These are phyloP conservation scores for Silene coronaria DNA, from an alignment of 179 eudicot species.

Conservation along the genomic window DNA sequence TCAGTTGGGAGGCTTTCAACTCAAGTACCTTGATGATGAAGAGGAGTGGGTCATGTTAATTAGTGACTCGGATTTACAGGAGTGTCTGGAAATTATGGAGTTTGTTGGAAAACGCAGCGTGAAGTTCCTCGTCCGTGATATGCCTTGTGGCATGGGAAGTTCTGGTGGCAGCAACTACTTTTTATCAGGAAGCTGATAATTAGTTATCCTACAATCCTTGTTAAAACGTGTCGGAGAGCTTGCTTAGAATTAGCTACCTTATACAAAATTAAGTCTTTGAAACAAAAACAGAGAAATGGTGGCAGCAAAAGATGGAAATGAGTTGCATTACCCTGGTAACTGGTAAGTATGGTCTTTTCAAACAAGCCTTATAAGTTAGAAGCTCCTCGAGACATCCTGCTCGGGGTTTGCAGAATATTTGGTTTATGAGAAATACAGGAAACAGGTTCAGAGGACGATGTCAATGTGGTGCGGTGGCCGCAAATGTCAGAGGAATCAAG, in stretches of 20 bases:
- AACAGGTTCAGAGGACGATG: background rate
- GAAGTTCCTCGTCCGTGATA: slow-evolving; percentile 68
- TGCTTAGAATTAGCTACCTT: too few species aligned
- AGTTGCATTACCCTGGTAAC: background rate
- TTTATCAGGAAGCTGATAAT: slow-evolving; percentile 30
- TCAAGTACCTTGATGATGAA: slow-evolving; percentile 85
- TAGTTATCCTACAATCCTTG: background rate
- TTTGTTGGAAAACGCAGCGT: slow-evolving; percentile 48
- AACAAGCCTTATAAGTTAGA: too few species aligned
- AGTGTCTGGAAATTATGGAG: slow-evolving; percentile 76
- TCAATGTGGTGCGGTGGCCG: slow-evolving; percentile 7
- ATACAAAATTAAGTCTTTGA: too few species aligned
- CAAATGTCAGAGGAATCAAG: background rate
- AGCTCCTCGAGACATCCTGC: background rate
- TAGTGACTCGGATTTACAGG: slow-evolving; percentile 69
- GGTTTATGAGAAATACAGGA: background rate
- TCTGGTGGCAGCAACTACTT: slow-evolving; percentile 59
- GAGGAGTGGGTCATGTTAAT: slow-evolving; percentile 89
- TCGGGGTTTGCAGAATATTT: background rate
- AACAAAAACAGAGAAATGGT: background rate
- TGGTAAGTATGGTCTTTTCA: background rate
- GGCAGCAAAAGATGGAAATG: too few species aligned
- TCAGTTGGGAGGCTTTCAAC: slow-evolving; percentile 56
- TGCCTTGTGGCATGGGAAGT: slow-evolving; percentile 46
- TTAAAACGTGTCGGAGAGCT: too few species aligned